These are phyloP conservation scores for Beauveria bassiana DNA, from an alignment of 2,329 filamentous ascomycete species.

Conservation along the genomic window DNA sequence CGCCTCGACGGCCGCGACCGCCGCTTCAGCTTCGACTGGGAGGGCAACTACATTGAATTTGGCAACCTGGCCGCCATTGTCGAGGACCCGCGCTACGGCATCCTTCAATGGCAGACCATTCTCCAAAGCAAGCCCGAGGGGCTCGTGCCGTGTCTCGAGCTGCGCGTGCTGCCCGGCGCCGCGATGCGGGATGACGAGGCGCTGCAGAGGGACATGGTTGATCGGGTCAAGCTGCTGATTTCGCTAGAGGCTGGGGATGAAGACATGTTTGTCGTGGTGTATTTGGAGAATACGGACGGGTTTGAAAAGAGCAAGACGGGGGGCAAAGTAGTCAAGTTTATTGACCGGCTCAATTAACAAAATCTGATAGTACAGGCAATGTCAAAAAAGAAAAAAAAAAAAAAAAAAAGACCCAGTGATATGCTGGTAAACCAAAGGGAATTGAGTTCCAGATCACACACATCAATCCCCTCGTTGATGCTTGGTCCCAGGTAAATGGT, in stretches of 20 bases:
- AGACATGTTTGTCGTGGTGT: conserved; percentile 24
- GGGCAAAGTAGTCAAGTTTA: conserved; percentile 21
- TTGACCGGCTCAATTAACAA: conserved; percentile 10
- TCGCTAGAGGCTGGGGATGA: conserved; percentile 20
- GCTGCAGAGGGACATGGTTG: conserved; percentile 15
- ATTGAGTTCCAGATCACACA: no score
- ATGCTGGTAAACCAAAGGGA: no score
- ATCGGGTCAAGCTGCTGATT: conserved; percentile 17
- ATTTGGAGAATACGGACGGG: conserved; percentile 26
- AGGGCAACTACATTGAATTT: conserved; percentile 31
- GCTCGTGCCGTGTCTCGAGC: conserved; percentile 12
- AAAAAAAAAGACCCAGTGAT: neutral
- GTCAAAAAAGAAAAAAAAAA: neutral
- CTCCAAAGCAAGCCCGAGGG: conserved; percentile 15
- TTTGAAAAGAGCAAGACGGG: conserved; percentile 21
- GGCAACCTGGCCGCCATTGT: conserved; percentile 20
- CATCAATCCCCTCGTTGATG: conserved; percentile 16
- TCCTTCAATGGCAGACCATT: conserved; percentile 37
- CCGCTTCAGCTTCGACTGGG: conserved; percentile 36
- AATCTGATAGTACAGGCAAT: neutral
- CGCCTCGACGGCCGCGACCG: conserved; percentile 33
- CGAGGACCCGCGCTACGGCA: conserved; percentile 16
- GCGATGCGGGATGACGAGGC: neutral
- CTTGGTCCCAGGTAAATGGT: conserved; percentile 26
- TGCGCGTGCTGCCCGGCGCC: conserved; percentile 1